Base-by-base conservation (phyloP, 1,284 basidiomycete species). In the Irpex rosettiformis region DNA sequence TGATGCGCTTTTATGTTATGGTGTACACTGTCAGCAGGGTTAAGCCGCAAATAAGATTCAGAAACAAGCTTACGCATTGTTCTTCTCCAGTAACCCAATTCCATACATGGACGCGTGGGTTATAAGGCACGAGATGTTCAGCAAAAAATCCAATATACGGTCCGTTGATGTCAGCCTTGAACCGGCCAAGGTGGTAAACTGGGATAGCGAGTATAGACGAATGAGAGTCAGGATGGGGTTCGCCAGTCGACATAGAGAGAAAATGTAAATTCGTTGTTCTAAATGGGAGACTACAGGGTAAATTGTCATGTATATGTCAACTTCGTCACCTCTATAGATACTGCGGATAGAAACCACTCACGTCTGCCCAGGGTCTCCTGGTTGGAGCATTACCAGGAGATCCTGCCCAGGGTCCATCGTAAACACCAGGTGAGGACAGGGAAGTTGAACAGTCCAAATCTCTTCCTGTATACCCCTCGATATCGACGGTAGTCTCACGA, bases 381-480 rank as follows among this genome's bases (percentile, higher is more conserved):
- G 55, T 47, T 62, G 55, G 11, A 64, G 27, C 2, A 52, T 52
- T 4, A 59, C 60, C 6, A 60, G 48, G 13, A 64, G 49, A 48
- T 58, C 56, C 30, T 62, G 62, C 4, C 56, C 56, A 1, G 61
- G 60, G 49, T 64, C 62, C 37, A 61, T 54, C 6, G 58, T 59
- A 43, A 64, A 64, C 25, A 62, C 62, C 6, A 49, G 47, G 4
- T 60, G 42, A 42, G 54, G 10, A 27, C 58, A 62, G 10, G 30
- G 53, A 3, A 60, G n/a, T 10, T 56, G 55, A 3, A 59, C 47
- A 8, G 24, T 33, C 62, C 62, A 62, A 16, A 40, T 48, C 18
- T 40, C 40, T 27, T 49, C 54, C 5, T 42, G 7, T 40, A 64
- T 53, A 2, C 47, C 56, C 16, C 62, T 55, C 18, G 58, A n/a